Conservation (phyloP, 805 yeast genomes). For the Torulaspora maleeae region DNA sequence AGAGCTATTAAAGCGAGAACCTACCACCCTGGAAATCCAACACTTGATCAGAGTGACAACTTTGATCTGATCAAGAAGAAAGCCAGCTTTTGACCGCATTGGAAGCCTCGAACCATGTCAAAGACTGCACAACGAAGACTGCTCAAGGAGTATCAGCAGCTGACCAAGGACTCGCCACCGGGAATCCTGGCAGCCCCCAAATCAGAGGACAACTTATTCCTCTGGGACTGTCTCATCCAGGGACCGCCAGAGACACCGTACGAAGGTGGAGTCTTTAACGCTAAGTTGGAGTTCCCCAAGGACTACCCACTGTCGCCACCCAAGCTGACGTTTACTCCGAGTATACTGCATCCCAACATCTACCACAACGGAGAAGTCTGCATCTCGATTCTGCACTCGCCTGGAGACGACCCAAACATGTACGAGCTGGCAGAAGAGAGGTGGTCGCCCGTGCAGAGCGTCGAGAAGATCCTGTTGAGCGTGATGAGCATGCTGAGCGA, state of each 20-base stretch:
- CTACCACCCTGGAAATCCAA: background rate
- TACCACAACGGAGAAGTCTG: constrained; percentile 95
- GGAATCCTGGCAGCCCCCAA: constrained; percentile 94
- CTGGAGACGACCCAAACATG: constrained; percentile 95
- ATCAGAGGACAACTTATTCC: constrained; percentile 63
- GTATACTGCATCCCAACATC: constrained; percentile 88
- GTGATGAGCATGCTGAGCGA: constrained; percentile 96
- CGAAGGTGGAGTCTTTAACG: constrained; percentile 85
- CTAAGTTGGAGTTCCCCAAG: constrained; percentile 61
- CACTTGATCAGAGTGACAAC: too few relatives aligned
- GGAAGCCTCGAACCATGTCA: constrained; percentile 21
- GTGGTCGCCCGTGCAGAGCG: constrained; percentile 97
- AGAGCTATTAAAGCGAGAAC: background rate
- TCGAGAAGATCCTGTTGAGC: constrained; percentile 90
- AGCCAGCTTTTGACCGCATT: background rate
- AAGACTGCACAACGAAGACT: constrained; percentile 81
- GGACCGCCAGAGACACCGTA: constrained; percentile 84
- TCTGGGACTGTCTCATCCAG: constrained; percentile 79
- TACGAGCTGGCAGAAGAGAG: constrained; percentile 94
- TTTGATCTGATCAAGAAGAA: background rate
- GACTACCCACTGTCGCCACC: constrained; percentile 88
- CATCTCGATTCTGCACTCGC: constrained; percentile 89
- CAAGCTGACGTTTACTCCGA: constrained; percentile 65
- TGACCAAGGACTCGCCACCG: constrained; percentile 82
- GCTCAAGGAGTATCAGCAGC: constrained; percentile 83